Base-by-base conservation (phyloP, 2,329 filamentous ascomycete species). In the Cyphellophora attinorum region DNA sequence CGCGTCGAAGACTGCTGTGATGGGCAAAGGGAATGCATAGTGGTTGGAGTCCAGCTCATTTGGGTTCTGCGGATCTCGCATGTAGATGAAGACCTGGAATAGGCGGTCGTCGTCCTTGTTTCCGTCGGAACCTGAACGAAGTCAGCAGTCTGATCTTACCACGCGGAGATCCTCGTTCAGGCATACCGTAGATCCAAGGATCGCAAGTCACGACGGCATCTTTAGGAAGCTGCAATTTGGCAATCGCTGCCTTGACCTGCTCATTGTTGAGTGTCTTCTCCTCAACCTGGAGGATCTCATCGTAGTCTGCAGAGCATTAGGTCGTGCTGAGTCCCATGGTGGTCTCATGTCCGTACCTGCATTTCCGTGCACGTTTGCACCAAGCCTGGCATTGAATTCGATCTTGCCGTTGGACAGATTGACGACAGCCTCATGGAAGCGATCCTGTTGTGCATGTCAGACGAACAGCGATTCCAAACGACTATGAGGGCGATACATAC, bases 111-210 rank as follows among this genome's bases (percentile, higher is more conserved):
- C 61, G 5, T 71, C 64, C 21, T 68, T 58, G 41, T 68, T 38
- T 15, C 69, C 69, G 41, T 73, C 69, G 4, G 68, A 65, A 3
- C 68, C 67, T 70, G 39, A 14, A 13, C 14, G 19, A 12, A 25
- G 16, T 29, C 12, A 33, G 30, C 19, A 17, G 19, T 28, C 13
- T 16, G 31, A 29, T 14, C 4, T 10, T 16, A 13, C 14, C 27
- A 2, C 14, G 8, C 18, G 15, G 2, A 14, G 10, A 29, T 5
- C 10, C 27, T 16, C 6, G 5, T 11, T 14, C 5, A 14, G 4
- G 11, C 39, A 53, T 58, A 53, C 70, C 74, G 42, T 85, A 86
- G 23, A 83, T 83, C 81, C 81, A 86, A 0, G 73, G 73, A 42
- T 77, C 74, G 33, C 66, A 63, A 41, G 74, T 68, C 13, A 79